phyloP scores from a whole-genome alignment of 192 early-diverging fungal genomes.

The Gamsiella multidivaricata region DNA sequence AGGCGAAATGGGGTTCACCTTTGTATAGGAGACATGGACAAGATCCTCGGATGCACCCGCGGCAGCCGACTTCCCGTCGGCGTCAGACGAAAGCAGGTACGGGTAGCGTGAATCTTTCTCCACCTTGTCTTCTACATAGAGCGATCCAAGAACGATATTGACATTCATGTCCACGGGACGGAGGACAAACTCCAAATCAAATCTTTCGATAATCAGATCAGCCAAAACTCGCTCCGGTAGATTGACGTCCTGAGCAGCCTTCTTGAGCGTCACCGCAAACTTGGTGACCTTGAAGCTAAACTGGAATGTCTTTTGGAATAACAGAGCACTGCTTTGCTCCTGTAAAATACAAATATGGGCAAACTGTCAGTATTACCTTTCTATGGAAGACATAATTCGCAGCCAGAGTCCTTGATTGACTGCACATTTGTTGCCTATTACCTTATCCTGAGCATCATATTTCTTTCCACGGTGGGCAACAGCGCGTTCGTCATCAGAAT shows the following conservation, averaged over 20 bases:
- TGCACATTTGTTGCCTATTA: neutral
- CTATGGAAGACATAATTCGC: no score
- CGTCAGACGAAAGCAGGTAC: conserved; percentile 69
- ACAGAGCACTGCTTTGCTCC: conserved; percentile 22
- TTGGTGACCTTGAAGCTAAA: conserved; percentile 77
- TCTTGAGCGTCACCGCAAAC: conserved; percentile 71
- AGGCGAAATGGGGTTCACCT: conserved; percentile 76
- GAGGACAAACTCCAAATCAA: conserved; percentile 75
- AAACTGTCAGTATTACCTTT: neutral
- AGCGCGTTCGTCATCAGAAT: conserved; percentile 38
- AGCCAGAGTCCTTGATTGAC: no score
- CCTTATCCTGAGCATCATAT: conserved; percentile 30
- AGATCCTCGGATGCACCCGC: conserved; percentile 68
- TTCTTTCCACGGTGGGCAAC: conserved; percentile 6
- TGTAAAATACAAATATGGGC: neutral
- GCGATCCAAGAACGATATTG: conserved; percentile 78
- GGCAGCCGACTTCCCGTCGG: conserved; percentile 39
- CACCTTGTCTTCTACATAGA: conserved; percentile 80
- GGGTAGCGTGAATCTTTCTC: conserved; percentile 63
- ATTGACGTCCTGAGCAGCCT: conserved; percentile 60
- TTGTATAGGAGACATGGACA: conserved; percentile 76
- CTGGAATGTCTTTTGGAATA: conserved; percentile 61
- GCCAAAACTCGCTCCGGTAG: conserved; percentile 66
- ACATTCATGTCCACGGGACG: conserved; percentile 82
- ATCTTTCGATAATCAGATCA: conserved; percentile 74